These are phyloP conservation scores for Aspergillus sojae DNA, from an alignment of 2,329 filamentous ascomycete species.

Conservation along the genomic window DNA sequence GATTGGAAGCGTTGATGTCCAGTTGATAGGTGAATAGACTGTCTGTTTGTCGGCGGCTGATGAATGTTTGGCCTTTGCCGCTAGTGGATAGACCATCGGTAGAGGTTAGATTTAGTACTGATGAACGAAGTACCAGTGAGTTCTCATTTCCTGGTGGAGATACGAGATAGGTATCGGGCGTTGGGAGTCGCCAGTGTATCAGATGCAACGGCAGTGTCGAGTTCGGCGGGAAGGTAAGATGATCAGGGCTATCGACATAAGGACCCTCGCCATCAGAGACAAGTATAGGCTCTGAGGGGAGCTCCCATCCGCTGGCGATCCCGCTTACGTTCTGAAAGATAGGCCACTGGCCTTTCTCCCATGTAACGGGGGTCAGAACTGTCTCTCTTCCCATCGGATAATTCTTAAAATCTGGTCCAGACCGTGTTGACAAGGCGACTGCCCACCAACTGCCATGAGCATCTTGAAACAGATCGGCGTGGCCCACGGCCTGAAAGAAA, in stretches of 20 bases:
- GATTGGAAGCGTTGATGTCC: conserved; percentile 10
- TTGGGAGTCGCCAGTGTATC: conserved; percentile 58
- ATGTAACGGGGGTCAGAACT: conserved; percentile 53
- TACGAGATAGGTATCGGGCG: conserved; percentile 47
- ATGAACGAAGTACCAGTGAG: conserved; percentile 53
- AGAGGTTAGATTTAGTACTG: conserved; percentile 55
- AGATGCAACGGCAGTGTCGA: conserved; percentile 56
- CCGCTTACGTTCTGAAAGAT: conserved; percentile 19
- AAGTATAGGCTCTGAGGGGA: conserved; percentile 21
- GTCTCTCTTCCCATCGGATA: conserved; percentile 61
- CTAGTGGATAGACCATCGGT: conserved; percentile 2
- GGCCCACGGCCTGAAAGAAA: conserved; percentile 57
- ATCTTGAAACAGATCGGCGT: conserved; percentile 61
- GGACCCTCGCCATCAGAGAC: background rate
- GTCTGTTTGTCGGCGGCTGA: conserved; percentile 21
- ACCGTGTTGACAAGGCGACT: conserved; percentile 49
- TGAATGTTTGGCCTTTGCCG: conserved; percentile 1
- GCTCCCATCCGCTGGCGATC: conserved; percentile 7
- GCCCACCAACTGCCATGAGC: conserved; percentile 56
- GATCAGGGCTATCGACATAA: conserved; percentile 46
- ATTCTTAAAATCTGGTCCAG: conserved; percentile 34
- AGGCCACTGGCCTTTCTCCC: conserved; percentile 54
- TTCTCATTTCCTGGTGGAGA: conserved; percentile 48
- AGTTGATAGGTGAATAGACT: conserved; percentile 21
- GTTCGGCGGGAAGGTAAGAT: conserved; percentile 50